Percentiles rank a stretch among this genome's conserved stretches.
phyloP scores from a whole-genome alignment of 805 yeast species.

The Pichia insulana region DNA sequence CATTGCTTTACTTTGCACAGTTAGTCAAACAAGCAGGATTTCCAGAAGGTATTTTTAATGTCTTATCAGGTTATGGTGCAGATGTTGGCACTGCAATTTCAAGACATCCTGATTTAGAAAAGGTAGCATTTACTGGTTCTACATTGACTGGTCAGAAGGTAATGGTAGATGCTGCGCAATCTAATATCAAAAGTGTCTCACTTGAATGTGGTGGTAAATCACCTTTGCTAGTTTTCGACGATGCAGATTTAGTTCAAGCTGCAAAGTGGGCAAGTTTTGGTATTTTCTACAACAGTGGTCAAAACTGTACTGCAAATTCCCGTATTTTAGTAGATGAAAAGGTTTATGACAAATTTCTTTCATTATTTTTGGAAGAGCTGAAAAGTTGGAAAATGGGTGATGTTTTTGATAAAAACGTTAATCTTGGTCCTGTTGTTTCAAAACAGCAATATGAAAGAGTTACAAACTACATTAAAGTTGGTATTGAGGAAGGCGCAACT shows the following conservation, averaged over 20 bases:
- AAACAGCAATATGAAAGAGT: slow-evolving; percentile 49
- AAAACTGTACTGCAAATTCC: slow-evolving; percentile 61
- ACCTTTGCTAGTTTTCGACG: slow-evolving; percentile 52
- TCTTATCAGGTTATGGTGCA: slow-evolving; percentile 61
- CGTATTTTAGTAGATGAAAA: slow-evolving; percentile 50
- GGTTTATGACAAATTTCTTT: slow-evolving; percentile 46
- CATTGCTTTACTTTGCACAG: slow-evolving; percentile 52
- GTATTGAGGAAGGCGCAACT: slow-evolving; percentile 42
- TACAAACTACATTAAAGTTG: slow-evolving; percentile 34
- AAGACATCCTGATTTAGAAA: slow-evolving; percentile 46
- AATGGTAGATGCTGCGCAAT: slow-evolving; percentile 57
- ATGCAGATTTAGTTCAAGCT: slow-evolving; percentile 57
- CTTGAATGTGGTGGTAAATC: slow-evolving; percentile 71
- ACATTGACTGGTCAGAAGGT: slow-evolving; percentile 60
- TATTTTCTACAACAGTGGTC: slow-evolving; percentile 57
- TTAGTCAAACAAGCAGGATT: slow-evolving; percentile 58
- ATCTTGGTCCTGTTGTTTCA: slow-evolving; percentile 57
- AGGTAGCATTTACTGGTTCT: slow-evolving; percentile 59
- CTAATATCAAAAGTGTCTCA: slow-evolving; percentile 54
- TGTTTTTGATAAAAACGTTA: slow-evolving; percentile 38
- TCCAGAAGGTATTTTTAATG: slow-evolving; percentile 70
- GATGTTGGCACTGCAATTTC: slow-evolving; percentile 65
- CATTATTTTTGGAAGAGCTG: slow-evolving; percentile 36
- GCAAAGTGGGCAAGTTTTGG: slow-evolving; percentile 63
- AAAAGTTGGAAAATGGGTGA: slow-evolving; percentile 47